These are phyloP conservation scores for Auricularia sp. DNA, from an alignment of 768 basidiomycete genomes.

Conservation along the genomic window DNA sequence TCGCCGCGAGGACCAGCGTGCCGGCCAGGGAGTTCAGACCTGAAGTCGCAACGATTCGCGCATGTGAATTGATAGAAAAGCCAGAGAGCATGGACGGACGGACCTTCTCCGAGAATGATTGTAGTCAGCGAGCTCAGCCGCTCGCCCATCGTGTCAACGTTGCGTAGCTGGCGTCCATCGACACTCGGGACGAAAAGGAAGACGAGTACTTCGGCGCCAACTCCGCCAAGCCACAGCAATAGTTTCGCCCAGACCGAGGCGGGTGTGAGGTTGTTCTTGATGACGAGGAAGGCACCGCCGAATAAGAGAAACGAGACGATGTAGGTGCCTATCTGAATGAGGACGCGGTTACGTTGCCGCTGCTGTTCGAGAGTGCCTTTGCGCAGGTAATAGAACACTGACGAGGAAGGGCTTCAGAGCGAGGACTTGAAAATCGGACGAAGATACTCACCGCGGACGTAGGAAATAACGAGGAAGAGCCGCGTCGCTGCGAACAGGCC, in stretches of 20 bases:
- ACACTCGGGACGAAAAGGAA: not conserved
- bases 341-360: not conserved
- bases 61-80: not conserved
- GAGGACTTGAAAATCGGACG: not conserved
- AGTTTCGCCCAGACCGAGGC: not conserved
- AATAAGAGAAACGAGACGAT: not conserved
- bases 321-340: not conserved
- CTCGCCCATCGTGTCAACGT: conserved; percentile 1
- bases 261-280: not conserved
- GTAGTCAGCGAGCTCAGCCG: not conserved
- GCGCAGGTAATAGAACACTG: not conserved
- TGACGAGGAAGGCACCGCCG: not conserved
- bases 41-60: not conserved
- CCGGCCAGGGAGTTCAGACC: not conserved
- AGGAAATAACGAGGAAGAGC: not conserved
- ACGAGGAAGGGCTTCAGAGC: not conserved
- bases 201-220: not conserved
- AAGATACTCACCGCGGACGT: not conserved
- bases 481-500: not conserved
- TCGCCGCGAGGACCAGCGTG: not conserved
- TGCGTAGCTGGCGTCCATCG: not conserved
- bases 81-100: not conserved
- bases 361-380: not conserved
- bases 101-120: not conserved
- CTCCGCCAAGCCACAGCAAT: not conserved